A percentile compares a stretch with the other conserved stretches of the same genome.
These are phyloP conservation scores for Phaeosphaeria sp. DNA, from an alignment of 2,329 filamentous ascomycete genomes.

Conservation along the genomic window DNA sequence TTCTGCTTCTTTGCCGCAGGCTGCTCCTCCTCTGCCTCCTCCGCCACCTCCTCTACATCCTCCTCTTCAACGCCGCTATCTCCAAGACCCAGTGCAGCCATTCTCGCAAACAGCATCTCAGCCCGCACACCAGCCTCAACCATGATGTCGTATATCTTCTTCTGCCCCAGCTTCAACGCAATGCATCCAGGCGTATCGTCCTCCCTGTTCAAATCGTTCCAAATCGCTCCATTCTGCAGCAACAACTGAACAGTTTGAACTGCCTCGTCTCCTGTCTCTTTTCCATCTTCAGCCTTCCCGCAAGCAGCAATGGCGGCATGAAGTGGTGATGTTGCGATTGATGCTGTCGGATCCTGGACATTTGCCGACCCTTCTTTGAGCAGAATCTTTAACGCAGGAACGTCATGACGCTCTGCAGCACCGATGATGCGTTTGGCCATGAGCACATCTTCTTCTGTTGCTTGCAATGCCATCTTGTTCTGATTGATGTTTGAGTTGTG, in stretches of 20 bases:
- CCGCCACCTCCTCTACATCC: slow-evolving; percentile 28
- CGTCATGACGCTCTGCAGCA: slow-evolving; percentile 44
- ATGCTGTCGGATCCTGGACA: slow-evolving; percentile 44
- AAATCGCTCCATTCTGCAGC: slow-evolving; percentile 47
- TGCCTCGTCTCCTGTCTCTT: slow-evolving; percentile 35
- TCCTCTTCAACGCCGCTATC: slow-evolving; percentile 27
- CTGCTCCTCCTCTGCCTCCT: slow-evolving; percentile 25
- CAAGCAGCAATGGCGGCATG: slow-evolving; percentile 44
- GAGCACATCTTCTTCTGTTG: slow-evolving; percentile 45
- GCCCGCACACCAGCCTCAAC: slow-evolving; percentile 46
- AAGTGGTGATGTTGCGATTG: slow-evolving; percentile 42
- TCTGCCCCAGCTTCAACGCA: slow-evolving; percentile 40
- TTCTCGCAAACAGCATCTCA: slow-evolving; percentile 43
- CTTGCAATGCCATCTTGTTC: slow-evolving; percentile 39
- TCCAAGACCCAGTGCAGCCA: slow-evolving; percentile 41
- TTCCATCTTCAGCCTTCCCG: slow-evolving; percentile 36
- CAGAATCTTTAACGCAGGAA: slow-evolving; percentile 40
- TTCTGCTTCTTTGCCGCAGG: slow-evolving; percentile 45
- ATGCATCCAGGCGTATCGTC: slow-evolving; percentile 49
- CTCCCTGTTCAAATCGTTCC: slow-evolving; percentile 47
- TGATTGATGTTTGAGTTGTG: slow-evolving; percentile 12
- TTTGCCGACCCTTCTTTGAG: slow-evolving; percentile 47
- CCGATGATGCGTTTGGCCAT: slow-evolving; percentile 47
- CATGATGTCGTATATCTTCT: slow-evolving; percentile 45
- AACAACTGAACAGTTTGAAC: slow-evolving; percentile 40